These are phyloP conservation scores for Arthroderma sp. DNA, from an alignment of 2,329 filamentous ascomycete species.

Conservation along the genomic window DNA sequence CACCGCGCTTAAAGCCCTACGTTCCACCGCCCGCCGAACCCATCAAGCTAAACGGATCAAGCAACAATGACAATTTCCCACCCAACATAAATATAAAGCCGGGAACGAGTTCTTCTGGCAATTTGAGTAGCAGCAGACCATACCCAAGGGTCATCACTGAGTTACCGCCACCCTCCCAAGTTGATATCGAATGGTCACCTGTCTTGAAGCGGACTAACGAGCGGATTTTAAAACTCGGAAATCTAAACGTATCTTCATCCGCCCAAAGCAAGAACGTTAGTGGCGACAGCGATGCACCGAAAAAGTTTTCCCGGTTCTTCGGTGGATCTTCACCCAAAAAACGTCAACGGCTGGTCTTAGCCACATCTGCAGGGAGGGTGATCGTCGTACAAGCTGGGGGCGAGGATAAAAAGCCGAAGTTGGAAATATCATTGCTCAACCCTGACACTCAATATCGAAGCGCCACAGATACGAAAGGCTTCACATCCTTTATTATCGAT, in stretches of 20 bases:
- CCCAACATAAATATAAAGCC: slow-evolving; percentile 26
- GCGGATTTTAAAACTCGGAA: slow-evolving; percentile 85
- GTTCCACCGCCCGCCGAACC: slow-evolving; percentile 63
- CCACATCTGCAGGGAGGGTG: slow-evolving; percentile 81
- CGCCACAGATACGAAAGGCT: slow-evolving; percentile 72
- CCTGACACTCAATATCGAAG: slow-evolving; percentile 66
- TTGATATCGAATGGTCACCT: slow-evolving; percentile 97
- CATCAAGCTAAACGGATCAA: slow-evolving; percentile 54
- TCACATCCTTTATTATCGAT: slow-evolving; percentile 81
- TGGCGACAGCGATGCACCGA: slow-evolving; percentile 53
- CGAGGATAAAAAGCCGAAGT: slow-evolving; percentile 89
- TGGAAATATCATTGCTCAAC: slow-evolving; percentile 72
- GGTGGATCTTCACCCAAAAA: slow-evolving; percentile 85
- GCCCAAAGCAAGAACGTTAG: slow-evolving; percentile 54
- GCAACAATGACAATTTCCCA: slow-evolving; percentile 27
- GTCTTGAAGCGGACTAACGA: slow-evolving; percentile 85
- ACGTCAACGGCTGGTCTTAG: slow-evolving; percentile 81
- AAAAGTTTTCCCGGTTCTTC: slow-evolving; percentile 89
- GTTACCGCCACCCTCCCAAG: slow-evolving; percentile 84
- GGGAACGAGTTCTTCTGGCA: slow-evolving; percentile 16
- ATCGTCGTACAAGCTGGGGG: slow-evolving; percentile 83
- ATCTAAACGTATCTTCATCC: slow-evolving; percentile 70
- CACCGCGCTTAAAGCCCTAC: slow-evolving; percentile 75
- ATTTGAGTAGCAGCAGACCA: slow-evolving; percentile 38
- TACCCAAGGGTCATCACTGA: slow-evolving; percentile 83